Base-by-base conservation (phyloP, 1,284 basidiomycete genomes). In the Ceratobasidium sp. region DNA sequence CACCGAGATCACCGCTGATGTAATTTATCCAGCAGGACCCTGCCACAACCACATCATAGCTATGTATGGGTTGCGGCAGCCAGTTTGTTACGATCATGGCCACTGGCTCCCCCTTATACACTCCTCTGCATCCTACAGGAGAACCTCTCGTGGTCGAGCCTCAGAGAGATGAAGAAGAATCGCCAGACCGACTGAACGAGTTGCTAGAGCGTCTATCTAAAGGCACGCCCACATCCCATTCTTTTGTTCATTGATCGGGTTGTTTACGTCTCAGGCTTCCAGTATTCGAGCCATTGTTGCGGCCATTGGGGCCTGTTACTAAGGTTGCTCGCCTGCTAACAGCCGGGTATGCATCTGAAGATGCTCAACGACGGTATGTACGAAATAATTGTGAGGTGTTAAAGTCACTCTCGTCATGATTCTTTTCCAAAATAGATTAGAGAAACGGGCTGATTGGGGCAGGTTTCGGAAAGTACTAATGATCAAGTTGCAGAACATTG, bases 401-500 rank as follows among this genome's bases (percentile, higher is more conserved):
- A 33, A 26, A 2, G n/a, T n/a, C 13, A 4, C 42, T 3, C 40
- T 6, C 4, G 18, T 18, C 23, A 15, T 44, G 18, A 26, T 28
- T 23, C 23, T 46, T 18, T 61, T 12, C 42, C 26, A 23, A 40
- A 18, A 55, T 13, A 75, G 71, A 53, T 53, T 75, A 15, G 71
- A 75, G 44, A 75, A 64, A 23, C 71, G 49, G 40, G 58, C 71
- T 23, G 71, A 75, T 46, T 75, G 71, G 71, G 71, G 60, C 13
- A 13, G 71, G n/a, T 75, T 75, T 39, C 71, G 71, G 18, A 75
- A 75, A 39, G 71, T 75, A 5, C 46, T 75, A 13, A 75, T 75
- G 71, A 75, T 75, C 46, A 75, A 75, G 46, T n/a, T 75, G 20
- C 71, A 75, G 33, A 75, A 75, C 60, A 75, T 75, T 53, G 71